phyloP scores from a whole-genome alignment of 1,284 basidiomycete genomes.

The Porodaedalea pini region DNA sequence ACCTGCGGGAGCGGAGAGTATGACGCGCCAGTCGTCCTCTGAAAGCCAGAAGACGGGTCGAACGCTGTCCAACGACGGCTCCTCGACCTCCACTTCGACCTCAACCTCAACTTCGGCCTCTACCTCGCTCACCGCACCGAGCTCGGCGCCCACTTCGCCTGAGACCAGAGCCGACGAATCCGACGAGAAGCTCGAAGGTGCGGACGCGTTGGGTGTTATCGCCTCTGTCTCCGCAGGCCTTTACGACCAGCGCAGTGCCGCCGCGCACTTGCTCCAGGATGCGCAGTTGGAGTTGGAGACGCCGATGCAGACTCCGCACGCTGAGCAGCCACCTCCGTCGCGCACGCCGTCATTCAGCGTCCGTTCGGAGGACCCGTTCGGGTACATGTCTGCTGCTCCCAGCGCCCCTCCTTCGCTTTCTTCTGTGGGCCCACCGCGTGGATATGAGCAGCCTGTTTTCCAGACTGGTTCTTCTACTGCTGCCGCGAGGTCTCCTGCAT shows the following conservation, averaged over 20 bases:
- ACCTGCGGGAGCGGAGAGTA: neutral
- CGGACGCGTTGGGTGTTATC: neutral
- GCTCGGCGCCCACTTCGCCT: neutral
- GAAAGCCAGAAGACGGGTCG: neutral
- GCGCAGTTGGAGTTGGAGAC: neutral
- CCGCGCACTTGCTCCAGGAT: neutral
- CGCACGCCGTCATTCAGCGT: slow-evolving; percentile 9
- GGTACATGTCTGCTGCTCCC: slow-evolving; percentile 14
- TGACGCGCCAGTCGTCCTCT: neutral
- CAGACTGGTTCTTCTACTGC: neutral
- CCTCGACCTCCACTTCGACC: neutral
- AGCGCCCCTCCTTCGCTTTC: neutral
- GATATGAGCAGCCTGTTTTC: slow-evolving; percentile 9
- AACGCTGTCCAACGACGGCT: neutral
- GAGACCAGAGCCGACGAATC: neutral
- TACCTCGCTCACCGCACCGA: neutral
- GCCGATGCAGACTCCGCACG: neutral
- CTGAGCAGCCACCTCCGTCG: neutral
- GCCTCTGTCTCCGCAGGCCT: neutral
- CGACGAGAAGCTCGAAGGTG: neutral
- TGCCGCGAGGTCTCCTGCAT: slow-evolving; percentile 6
- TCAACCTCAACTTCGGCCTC: slow-evolving; percentile 7
- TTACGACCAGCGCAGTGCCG: neutral
- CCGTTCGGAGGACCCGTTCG: slow-evolving; percentile 18
- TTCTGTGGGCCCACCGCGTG: neutral